Evolutionary conservation across 1,284 basidiomycete genomes (phyloP).

Genomic region (Tilletia caries): DNA sequence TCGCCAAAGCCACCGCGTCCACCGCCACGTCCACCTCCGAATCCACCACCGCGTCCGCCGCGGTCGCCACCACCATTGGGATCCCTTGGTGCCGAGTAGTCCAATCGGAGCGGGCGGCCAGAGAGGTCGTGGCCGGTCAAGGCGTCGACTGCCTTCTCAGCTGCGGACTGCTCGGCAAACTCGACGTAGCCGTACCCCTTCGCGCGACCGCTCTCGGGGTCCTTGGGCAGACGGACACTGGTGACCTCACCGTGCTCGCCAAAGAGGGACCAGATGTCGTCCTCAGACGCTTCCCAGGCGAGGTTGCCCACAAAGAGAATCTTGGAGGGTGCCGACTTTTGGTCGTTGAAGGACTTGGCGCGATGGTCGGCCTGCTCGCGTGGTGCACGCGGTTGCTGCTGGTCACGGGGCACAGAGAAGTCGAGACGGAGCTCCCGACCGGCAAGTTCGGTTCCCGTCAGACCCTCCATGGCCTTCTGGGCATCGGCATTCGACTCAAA

Average conservation of each 20-base stretch:
- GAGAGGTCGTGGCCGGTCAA: conserved; percentile 74
- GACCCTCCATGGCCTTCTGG: conserved; percentile 70
- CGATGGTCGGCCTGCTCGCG: conserved; percentile 53
- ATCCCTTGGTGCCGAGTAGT: conserved; percentile 79
- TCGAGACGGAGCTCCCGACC: conserved; percentile 81
- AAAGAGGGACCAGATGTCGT: conserved; percentile 86
- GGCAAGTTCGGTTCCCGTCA: conserved; percentile 73
- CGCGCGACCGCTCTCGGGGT: conserved; percentile 81
- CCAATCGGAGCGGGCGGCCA: conserved; percentile 76
- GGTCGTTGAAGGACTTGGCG: conserved; percentile 59
- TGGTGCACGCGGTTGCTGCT: conserved; percentile 10
- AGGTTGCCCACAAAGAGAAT: conserved; percentile 90
- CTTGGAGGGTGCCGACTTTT: conserved; percentile 64
- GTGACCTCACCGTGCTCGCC: conserved; percentile 84
- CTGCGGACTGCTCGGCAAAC: conserved; percentile 74
- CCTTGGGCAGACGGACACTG: conserved; percentile 85
- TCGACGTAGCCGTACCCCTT: conserved; percentile 99
- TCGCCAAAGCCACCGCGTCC: conserved; percentile 57
- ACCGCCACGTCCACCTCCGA: too few relatives aligned
- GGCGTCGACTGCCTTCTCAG: conserved; percentile 73
- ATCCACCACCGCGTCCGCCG: too few relatives aligned
- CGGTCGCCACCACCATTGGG: conserved; percentile 61
- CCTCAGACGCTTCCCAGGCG: conserved; percentile 75
- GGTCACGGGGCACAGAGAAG: conserved; percentile 75
- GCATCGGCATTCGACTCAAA: conserved; percentile 78